Conservation (phyloP, 2,329 filamentous ascomycete genomes). For the Diaporthe ampelina region DNA sequence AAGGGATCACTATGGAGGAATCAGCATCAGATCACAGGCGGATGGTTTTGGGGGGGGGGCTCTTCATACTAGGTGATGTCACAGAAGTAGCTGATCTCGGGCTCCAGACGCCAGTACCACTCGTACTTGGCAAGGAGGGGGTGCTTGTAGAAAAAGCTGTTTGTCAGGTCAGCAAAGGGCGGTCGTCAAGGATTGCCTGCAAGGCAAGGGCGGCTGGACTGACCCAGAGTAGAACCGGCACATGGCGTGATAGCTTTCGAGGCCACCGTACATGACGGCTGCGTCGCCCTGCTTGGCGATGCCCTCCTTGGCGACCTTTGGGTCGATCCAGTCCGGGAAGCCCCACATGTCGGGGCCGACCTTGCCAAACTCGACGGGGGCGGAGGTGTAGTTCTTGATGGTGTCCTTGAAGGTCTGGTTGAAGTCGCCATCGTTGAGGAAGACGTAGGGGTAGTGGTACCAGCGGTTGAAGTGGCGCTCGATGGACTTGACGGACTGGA, state of each 20-base stretch:
- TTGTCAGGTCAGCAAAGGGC: constrained; percentile 38
- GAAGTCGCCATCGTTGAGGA: constrained; percentile 98
- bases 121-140: constrained; percentile 95
- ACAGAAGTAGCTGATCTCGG: constrained; percentile 99
- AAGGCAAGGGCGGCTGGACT: constrained; percentile 49
- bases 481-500: constrained; percentile 97
- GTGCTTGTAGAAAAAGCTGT: constrained; percentile 95
- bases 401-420: constrained; percentile 93
- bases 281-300: constrained; percentile 97
- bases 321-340: constrained; percentile 95
- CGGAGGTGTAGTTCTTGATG: constrained; percentile 90
- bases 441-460: constrained; percentile 99
- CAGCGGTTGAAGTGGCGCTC: constrained; percentile 99
- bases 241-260: constrained; percentile 99
- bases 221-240: constrained; percentile 99
- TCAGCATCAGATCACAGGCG: not conserved
- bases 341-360: constrained; percentile 95
- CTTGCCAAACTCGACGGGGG: constrained; percentile 90
- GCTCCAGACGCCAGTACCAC: constrained; percentile 99
- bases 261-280: constrained; percentile 98
- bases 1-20: constrained; percentile 82
- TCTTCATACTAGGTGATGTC: constrained; percentile 91
- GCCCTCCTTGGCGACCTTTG: constrained; percentile 93
- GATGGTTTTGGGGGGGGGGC: not conserved
- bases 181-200: too few species aligned